Base-by-base conservation (phyloP, 306 rosid species). In the Corylus americana region DNA sequence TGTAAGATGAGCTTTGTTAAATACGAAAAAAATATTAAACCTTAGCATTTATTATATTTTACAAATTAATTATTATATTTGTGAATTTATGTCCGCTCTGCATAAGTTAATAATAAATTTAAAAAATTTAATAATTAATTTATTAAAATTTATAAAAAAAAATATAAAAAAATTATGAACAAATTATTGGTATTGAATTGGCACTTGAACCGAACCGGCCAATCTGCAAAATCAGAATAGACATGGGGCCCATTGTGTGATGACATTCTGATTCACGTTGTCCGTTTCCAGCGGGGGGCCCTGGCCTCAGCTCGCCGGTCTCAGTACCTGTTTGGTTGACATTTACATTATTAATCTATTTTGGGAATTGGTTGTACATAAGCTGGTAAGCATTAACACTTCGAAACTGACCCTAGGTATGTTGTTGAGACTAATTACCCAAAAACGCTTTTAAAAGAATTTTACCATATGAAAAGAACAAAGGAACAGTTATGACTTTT, bases 311-410 rank as follows among this genome's bases (percentile, higher is more conserved):
- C 12, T 70, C 54, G 57, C 50, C 31, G 50, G 57, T 6, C 42
- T 37, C 10, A 63, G 5, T 53, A 75, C 76, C 68, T 45, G 54
- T 67, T 44, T n/a, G 80, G 17, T 61, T 42, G 8, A 42, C 45
- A 42, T 42, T 42, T 42, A 42, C 45, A 5, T 42, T 42, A 39
- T 39, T 39, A 42, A 42, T 42, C 8, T 6, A 42, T 42, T 42
- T 42, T 6, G 45, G 45, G 7, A 42, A 5, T 35, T 81, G 79
- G 78, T 79, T 77, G 88, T 77, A 68, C 78, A 63, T 77, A 79
- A 79, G 92, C 85, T 88, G 89, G 83, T 89, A 81, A 81, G 80
- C 87, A 83, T 54, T 67, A 27, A 48, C 54, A 64, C 20, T 83
- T 85, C 79, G 70, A 71, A 75, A 85, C 70, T 75, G 77, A 35